These are phyloP conservation scores for Aspergillus coremiiformis DNA, from an alignment of 495 filamentous ascomycete genomes.

Conservation along the genomic window DNA sequence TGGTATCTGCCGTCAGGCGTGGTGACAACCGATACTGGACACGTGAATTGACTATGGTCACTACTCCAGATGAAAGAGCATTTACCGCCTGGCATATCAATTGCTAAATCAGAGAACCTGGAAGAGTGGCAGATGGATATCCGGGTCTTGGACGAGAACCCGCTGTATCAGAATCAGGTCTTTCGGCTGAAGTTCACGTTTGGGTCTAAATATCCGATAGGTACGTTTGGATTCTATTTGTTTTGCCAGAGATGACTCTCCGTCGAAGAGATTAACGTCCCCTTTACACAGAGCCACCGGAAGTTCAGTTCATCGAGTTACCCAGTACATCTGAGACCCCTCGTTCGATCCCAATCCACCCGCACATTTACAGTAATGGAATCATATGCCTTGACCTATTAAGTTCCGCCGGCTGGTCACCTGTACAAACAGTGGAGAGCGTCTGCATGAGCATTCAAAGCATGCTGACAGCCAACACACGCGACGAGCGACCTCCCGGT, in stretches of 20 bases:
- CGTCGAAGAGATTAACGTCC: neutral
- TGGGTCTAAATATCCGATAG: constrained; percentile 78
- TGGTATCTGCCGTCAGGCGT: neutral
- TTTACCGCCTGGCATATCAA: constrained; percentile 60
- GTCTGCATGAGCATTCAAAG: constrained; percentile 97
- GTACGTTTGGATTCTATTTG: constrained; percentile 38
- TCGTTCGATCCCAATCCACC: constrained; percentile 85
- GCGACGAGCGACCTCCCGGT: constrained; percentile 78
- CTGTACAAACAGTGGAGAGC: constrained; percentile 94
- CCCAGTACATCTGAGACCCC: constrained; percentile 32
- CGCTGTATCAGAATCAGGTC: constrained; percentile 71
- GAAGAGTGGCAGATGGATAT: constrained; percentile 94
- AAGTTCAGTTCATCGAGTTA: constrained; percentile 75
- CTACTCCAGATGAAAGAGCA: constrained; percentile 39
- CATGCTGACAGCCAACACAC: constrained; percentile 92
- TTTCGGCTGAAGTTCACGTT: constrained; percentile 89
- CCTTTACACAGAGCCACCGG: constrained; percentile 64
- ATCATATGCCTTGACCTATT: constrained; percentile 97
- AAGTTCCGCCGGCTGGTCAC: constrained; percentile 81
- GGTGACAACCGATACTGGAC: neutral
- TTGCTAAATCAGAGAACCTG: constrained; percentile 73
- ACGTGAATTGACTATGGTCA: neutral
- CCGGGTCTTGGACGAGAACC: constrained; percentile 81
- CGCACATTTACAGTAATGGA: constrained; percentile 96
- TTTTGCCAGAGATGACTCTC: neutral